Evolutionary conservation across 202 grass and related monocot genomes (phyloP), one percentile per base, ranked within the genome.

Genomic region (Digitaria exilis): DNA sequence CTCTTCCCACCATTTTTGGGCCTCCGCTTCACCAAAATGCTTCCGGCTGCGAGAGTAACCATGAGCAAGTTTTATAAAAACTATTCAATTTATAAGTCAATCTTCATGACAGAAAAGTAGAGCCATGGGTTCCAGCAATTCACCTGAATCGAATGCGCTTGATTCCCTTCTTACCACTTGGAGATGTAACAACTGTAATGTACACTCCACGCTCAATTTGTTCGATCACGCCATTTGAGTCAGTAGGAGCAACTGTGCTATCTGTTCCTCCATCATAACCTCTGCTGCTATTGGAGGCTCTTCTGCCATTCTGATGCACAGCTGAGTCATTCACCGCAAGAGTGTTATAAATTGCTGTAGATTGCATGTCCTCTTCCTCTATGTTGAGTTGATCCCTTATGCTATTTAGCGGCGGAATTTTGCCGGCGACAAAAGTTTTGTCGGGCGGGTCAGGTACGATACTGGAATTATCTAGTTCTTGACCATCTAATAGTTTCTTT

Each of bases 61-160:
- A 74, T 29, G 22, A 80, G 14, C 32, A 75, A 49, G 26, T 84
- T 80, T 65, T 24, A n/a, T 18, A 49, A 50, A 24, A 42, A 24
- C 41, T 41, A 64, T 46, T 64, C 59, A 64, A 22, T 45, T 19
- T 69, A 22, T 42, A 78, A 56, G 49, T 32, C 22, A 57, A 63
- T 1, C 2, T 19, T 56, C 26, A 4, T 9, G 56, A 84, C 25
- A 15, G 35, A 79, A 57, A 26, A 68, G 61, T 58, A 64, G 37
- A 0, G 45, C 45, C n/a, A 2, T 61, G 43, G 12, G 13, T 58
- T 87, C 70, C 57, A 5, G 8, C 56, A 52, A 18, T 73, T 90
- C 28, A 98, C 96, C 96, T 96, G 86, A 98, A 96, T 54, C 93
- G 60, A 72, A 94, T 88, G 39, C 93, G 82, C 83, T 90, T 96